A percentile compares a stretch with the other conserved stretches of the same genome.
phyloP scores from a whole-genome alignment of 306 rosid species.

The Quercus glauca region DNA sequence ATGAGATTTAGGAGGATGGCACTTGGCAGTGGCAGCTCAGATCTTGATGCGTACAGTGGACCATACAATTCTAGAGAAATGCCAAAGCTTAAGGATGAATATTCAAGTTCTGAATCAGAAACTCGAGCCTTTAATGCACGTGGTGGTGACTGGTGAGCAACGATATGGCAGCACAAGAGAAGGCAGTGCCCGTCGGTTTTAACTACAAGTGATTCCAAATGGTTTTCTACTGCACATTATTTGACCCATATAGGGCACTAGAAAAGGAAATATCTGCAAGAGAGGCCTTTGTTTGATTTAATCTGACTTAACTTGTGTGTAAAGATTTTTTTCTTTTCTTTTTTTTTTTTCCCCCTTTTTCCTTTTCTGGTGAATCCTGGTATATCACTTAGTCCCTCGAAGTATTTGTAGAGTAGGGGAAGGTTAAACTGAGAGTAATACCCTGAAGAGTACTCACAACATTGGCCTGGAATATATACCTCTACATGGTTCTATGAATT shows the following conservation, averaged over 20 bases:
- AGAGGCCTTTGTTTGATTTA: slow-evolving; percentile 25
- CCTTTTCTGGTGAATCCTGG: background rate
- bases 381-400: slow-evolving; percentile 27
- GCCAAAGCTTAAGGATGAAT: too few relatives aligned
- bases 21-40: too few relatives aligned
- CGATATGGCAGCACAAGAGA: slow-evolving; percentile 9
- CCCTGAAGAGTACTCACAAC: slow-evolving; percentile 12
- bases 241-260: background rate
- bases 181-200: slow-evolving; percentile 17
- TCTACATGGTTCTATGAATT: slow-evolving; percentile 20
- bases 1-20: slow-evolving; percentile 55
- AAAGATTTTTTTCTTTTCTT: background rate
- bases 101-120: slow-evolving; percentile 49
- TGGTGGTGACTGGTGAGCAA: slow-evolving; percentile 6
- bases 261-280: background rate
- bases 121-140: slow-evolving; percentile 30
- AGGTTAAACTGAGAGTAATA: slow-evolving; percentile 31
- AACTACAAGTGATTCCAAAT: background rate
- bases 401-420: slow-evolving; percentile 27
- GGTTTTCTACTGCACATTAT: background rate
- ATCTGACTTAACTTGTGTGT: slow-evolving; percentile 21
- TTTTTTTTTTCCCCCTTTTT: slow-evolving; percentile 11
- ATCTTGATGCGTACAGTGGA: too few relatives aligned
- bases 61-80: too few relatives aligned
- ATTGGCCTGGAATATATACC: slow-evolving; percentile 20